Base-by-base conservation (phyloP, 345 rosid genomes). In the Nephelium lappaceum region DNA sequence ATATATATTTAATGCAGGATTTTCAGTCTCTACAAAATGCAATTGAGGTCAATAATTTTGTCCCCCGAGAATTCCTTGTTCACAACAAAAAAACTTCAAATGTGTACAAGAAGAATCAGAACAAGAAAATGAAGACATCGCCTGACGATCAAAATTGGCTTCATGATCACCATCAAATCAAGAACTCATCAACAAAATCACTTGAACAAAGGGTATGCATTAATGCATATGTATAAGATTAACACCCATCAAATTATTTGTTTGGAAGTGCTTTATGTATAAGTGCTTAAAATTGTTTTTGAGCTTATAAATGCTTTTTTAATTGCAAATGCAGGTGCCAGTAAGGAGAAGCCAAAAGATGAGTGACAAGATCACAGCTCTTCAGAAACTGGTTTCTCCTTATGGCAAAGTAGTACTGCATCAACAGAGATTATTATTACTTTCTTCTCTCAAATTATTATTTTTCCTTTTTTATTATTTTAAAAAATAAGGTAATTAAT, bases 341-440 rank as follows among this genome's bases (percentile, higher is more conserved):
- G 62, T 76, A 24, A 87, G 83, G 81, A 89, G 89, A 82, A 91
- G 88, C 81, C 93, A 89, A 70, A 89, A 87, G 85, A 82, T 91
- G 45, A 86, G 89, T 64, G 92, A 91, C 78, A 91, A 85, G 68
- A 81, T 89, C 71, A 91, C 95, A 65, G 78, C 91, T 69, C 88
- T 91, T 31, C 95, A 91, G 25, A 89, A 91, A 85, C 69, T 91
- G 81, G 95, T 91, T 19, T 91, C 95, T 38, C 91, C 95, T 55
- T 91, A 86, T 80, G 95, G 95, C 71, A 91, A 91, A 90, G 95
- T 70, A 21, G 69, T 10, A 24, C 23, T 38, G 47, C 4, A 19
- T 39, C 14, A 18, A 41, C 57, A 19, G 25, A 27, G n/a, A 16
- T 18, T 21, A 62, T 60, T 21, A 8, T n/a, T 60, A 23, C 51